These are phyloP conservation scores for Lolium multiflorum DNA, from an alignment of 176 grass and related monocot species.

Conservation along the genomic window DNA sequence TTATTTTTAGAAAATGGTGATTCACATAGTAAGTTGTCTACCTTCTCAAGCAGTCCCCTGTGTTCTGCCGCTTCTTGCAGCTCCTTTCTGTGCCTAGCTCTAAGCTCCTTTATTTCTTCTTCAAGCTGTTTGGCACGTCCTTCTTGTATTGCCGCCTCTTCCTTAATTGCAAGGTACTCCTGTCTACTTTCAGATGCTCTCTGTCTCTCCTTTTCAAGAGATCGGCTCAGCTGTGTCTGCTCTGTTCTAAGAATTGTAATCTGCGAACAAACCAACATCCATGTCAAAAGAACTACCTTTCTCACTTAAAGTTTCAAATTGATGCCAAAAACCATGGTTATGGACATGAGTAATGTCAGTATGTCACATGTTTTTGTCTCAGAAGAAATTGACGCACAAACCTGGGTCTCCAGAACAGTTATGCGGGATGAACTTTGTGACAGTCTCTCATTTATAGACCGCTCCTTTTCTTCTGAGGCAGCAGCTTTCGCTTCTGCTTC, in stretches of 20 bases:
- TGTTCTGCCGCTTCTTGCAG: conserved; percentile 74
- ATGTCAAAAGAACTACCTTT: conserved; percentile 27
- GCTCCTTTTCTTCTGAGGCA: conserved; percentile 90
- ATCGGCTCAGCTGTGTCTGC: conserved; percentile 96
- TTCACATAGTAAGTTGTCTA: conserved; percentile 32
- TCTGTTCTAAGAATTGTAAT: conserved; percentile 98
- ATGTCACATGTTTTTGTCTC: background rate
- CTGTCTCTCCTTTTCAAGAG: conserved; percentile 97
- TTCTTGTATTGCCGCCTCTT: conserved; percentile 92
- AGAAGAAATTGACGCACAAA: conserved; percentile 39
- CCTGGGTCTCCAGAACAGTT: conserved; percentile 97
- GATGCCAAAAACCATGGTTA: conserved; percentile 17
- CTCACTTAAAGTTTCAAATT: conserved; percentile 18
- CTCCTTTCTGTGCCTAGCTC: conserved; percentile 82
- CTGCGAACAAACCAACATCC: conserved; percentile 54
- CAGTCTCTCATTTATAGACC: conserved; percentile 83
- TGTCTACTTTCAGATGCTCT: conserved; percentile 99
- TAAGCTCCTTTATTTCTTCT: conserved; percentile 95
- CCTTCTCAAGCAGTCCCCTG: conserved; percentile 93
- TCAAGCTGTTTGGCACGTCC: conserved; percentile 88
- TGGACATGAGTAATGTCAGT: background rate
- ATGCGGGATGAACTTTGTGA: conserved; percentile 86
- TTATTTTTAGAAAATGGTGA: background rate
- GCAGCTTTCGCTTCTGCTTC: conserved; percentile 99
- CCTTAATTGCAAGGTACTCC: conserved; percentile 88